These are phyloP conservation scores for Colletotrichum ledebouriae DNA, from an alignment of 2,329 filamentous ascomycete genomes.

Conservation along the genomic window DNA sequence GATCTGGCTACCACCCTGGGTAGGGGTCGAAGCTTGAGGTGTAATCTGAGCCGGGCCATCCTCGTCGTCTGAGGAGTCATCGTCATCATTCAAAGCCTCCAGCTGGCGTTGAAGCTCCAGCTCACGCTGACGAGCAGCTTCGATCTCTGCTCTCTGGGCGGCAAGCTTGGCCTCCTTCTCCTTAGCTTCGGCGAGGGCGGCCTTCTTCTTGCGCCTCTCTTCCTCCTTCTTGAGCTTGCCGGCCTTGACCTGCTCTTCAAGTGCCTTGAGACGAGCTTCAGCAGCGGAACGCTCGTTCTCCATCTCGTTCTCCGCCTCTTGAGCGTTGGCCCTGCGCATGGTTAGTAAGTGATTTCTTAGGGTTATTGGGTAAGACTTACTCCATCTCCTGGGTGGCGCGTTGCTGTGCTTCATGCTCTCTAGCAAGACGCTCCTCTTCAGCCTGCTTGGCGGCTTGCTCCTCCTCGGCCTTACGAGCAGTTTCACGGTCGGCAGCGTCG, in stretches of 20 bases:
- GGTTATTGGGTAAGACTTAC: slow-evolving; percentile 69
- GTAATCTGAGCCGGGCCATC: slow-evolving; percentile 81
- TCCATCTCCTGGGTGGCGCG: slow-evolving; percentile 81
- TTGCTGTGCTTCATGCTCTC: slow-evolving; percentile 82
- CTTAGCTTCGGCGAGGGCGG: slow-evolving; percentile 85
- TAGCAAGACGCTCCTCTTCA: slow-evolving; percentile 75
- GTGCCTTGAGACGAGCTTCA: slow-evolving; percentile 84
- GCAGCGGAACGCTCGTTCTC: slow-evolving; percentile 84
- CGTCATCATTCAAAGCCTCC: slow-evolving; percentile 79
- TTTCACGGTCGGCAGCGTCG: slow-evolving; percentile 69
- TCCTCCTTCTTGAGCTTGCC: slow-evolving; percentile 97
- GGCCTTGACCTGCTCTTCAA: slow-evolving; percentile 93
- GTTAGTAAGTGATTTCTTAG: slow-evolving; percentile 49
- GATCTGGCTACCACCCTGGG: slow-evolving; percentile 63
- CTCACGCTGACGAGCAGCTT: slow-evolving; percentile 90
- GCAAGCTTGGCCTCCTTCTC: slow-evolving; percentile 89
- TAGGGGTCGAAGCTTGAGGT: slow-evolving; percentile 71
- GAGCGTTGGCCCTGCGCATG: slow-evolving; percentile 75
- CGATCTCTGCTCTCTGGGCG: slow-evolving; percentile 89
- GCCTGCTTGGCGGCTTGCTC: slow-evolving; percentile 69
- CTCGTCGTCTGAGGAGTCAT: slow-evolving; percentile 83
- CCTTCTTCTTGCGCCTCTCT: slow-evolving; percentile 93
- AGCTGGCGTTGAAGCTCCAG: slow-evolving; percentile 90
- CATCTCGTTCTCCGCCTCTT: slow-evolving; percentile 83
- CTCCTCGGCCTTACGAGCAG: slow-evolving; percentile 70